These are phyloP conservation scores for Lentinula novae-zelandiae DNA, from an alignment of 1,284 basidiomycete genomes.

Conservation along the genomic window DNA sequence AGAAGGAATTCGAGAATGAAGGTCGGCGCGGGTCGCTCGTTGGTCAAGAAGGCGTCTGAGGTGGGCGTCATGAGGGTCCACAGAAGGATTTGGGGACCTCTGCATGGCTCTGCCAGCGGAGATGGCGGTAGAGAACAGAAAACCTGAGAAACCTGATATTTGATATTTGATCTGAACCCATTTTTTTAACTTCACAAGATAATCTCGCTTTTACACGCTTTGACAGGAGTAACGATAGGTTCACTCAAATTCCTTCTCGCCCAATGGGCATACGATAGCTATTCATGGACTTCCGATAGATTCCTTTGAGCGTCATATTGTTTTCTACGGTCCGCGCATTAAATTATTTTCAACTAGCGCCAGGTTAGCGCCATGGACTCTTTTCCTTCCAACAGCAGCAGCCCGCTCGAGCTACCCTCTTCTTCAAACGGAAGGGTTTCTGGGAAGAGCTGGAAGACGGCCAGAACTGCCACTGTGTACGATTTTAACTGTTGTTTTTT, in stretches of 20 bases:
- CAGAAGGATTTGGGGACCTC: slow-evolving; percentile 26
- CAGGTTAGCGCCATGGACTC: background rate
- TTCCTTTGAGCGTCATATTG: background rate
- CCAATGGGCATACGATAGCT: background rate
- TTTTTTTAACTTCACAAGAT: background rate
- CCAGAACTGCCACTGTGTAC: slow-evolving; percentile 63
- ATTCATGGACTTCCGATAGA: background rate
- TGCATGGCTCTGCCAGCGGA: slow-evolving; percentile 24
- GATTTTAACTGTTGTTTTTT: slow-evolving; percentile 9
- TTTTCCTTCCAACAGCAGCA: background rate
- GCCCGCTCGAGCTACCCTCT: slow-evolving; percentile 30
- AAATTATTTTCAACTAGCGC: background rate
- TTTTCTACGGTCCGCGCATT: too few species aligned
- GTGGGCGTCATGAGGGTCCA: slow-evolving; percentile 41
- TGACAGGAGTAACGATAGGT: background rate
- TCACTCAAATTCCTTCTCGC: background rate
- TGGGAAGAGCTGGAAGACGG: slow-evolving; percentile 65
- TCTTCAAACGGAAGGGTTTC: slow-evolving; percentile 61
- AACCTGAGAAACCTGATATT: background rate
- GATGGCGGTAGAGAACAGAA: slow-evolving; percentile 16
- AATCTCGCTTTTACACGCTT: background rate
- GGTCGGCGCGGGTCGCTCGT: slow-evolving; percentile 45
- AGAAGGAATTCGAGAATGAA: slow-evolving; percentile 47
- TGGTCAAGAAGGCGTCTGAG: slow-evolving; percentile 51
- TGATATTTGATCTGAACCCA: background rate